Conservation (phyloP, 176 grass and related monocot species). For the Chloris gayana region DNA sequence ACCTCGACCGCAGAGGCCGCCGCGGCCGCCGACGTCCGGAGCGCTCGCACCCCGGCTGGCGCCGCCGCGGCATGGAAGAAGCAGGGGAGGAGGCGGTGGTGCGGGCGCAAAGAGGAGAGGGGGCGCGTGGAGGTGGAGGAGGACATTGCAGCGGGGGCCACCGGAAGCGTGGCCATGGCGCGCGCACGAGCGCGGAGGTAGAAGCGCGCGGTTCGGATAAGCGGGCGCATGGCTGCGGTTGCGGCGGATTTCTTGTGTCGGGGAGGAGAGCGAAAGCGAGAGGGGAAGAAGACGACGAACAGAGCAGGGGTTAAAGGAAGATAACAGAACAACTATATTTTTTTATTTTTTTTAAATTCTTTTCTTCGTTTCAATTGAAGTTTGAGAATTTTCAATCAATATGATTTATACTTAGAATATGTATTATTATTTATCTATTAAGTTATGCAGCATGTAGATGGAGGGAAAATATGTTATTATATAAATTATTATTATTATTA, state of each 20-base stretch:
- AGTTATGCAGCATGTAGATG: too few relatives aligned
- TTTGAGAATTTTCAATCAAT: too few relatives aligned
- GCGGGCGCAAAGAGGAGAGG: background rate
- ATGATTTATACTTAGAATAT: too few relatives aligned
- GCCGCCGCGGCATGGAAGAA: constrained; percentile 5
- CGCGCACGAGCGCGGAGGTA: constrained; percentile 47
- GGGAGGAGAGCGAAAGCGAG: constrained; percentile 37
- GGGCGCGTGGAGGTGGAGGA: background rate
- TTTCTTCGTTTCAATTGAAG: too few relatives aligned
- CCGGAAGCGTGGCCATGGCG: constrained; percentile 51
- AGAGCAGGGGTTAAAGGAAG: background rate
- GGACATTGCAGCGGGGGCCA: background rate
- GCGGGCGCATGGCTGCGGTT: constrained; percentile 44
- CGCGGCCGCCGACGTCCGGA: constrained; percentile 46
- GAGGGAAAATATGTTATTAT: too few relatives aligned
- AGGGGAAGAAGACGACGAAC: constrained; percentile 14
- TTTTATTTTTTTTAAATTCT: too few relatives aligned
- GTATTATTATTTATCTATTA: too few relatives aligned
- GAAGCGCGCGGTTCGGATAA: constrained; percentile 56
- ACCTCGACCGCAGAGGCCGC: constrained; percentile 61
- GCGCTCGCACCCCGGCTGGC: constrained; percentile 12
- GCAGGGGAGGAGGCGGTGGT: background rate
- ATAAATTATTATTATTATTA: too few relatives aligned
- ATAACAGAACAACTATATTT: too few relatives aligned
- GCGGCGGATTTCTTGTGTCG: background rate